Conservation (phyloP, 495 filamentous ascomycete genomes). For the Aspergillus saccharolyticus region DNA sequence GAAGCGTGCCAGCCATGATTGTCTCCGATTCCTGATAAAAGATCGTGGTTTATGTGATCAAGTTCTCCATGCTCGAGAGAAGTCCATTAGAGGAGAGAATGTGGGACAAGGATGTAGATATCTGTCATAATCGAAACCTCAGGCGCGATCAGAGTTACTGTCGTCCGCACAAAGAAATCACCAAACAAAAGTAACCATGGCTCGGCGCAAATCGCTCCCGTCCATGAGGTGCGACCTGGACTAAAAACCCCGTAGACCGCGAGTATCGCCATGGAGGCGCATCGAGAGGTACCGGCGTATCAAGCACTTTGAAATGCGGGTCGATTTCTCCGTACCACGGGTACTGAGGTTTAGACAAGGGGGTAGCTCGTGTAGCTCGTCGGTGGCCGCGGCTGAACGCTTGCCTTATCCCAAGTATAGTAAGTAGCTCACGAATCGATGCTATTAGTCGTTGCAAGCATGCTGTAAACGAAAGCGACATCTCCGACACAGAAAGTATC, state of each 20-base stretch:
- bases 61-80: too few relatives aligned
- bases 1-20: conserved; percentile 20
- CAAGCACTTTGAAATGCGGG: neutral
- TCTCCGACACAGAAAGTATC: neutral
- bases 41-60: neutral
- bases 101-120: too few relatives aligned
- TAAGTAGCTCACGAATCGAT: too few relatives aligned
- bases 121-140: too few relatives aligned
- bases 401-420: neutral
- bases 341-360: neutral
- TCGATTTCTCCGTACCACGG: neutral
- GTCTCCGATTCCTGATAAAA: neutral
- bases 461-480: too few relatives aligned
- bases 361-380: neutral
- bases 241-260: neutral
- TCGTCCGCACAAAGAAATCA: neutral
- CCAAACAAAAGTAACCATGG: neutral
- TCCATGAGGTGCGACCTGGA: neutral
- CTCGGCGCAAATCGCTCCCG: neutral
- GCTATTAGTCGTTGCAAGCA: too few relatives aligned
- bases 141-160: neutral
- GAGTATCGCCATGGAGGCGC: neutral
- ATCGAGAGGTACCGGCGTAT: neutral
- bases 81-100: neutral
- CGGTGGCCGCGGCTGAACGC: neutral